Evolutionary conservation across 192 early-diverging fungal genomes (phyloP).

Genomic region (Coemansia sp.): DNA sequence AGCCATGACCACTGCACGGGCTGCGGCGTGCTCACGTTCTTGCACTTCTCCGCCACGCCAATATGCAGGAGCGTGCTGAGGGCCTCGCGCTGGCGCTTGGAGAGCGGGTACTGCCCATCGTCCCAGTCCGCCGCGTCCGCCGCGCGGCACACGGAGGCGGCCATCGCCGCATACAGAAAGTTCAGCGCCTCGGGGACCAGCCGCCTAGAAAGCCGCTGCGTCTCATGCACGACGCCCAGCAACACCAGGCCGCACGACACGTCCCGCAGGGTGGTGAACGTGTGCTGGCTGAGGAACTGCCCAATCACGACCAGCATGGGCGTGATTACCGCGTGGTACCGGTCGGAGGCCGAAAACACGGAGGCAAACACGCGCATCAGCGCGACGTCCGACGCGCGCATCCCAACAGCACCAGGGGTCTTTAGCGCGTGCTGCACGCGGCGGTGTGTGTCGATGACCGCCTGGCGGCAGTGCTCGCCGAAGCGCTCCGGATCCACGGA

Average conservation of each 20-base stretch:
- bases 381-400: constrained; percentile 58
- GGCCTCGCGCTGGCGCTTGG: constrained; percentile 27
- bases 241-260: constrained; percentile 70
- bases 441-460: constrained; percentile 54
- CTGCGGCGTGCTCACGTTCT: background rate
- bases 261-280: constrained; percentile 57
- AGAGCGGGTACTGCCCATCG: constrained; percentile 23
- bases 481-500: constrained; percentile 56
- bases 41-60: constrained; percentile 8
- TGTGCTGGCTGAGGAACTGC: constrained; percentile 69
- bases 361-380: constrained; percentile 65
- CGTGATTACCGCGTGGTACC: constrained; percentile 78
- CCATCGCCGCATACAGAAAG: constrained; percentile 45
- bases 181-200: constrained; percentile 71
- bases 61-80: constrained; percentile 4
- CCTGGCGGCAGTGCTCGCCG: constrained; percentile 53
- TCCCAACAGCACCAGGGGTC: constrained; percentile 28
- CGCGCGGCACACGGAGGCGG: constrained; percentile 22
- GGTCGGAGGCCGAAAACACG: constrained; percentile 92
- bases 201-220: constrained; percentile 65
- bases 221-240: constrained; percentile 66
- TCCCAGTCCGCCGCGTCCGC: constrained; percentile 15
- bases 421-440: constrained; percentile 32
- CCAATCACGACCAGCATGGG: constrained; percentile 77
- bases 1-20: constrained; percentile 40